Base-by-base conservation (phyloP, 2,329 filamentous ascomycete genomes). In the Fusarium sp. region DNA sequence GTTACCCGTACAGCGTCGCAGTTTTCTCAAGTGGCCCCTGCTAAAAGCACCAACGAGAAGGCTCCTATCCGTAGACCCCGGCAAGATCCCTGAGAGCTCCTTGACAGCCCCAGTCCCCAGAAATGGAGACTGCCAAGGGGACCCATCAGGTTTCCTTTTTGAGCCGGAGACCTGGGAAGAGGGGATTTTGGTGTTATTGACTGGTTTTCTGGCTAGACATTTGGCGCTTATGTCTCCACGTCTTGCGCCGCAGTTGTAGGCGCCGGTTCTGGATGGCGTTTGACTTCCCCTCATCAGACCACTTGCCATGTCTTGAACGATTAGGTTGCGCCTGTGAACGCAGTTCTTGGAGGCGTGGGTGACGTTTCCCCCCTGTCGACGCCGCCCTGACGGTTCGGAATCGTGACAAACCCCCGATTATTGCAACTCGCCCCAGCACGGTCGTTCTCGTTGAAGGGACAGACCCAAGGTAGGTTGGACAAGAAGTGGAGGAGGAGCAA, bases 211-310 rank as follows among this genome's bases (percentile, higher is more conserved):
- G 51, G 11, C 25, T 8, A 34, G 13, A 34, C 25, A 29, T 27
- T 59, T 34, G 61, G 40, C 46, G 56, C 46, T 59, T 54, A 34
- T 59, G 55, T 34, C 20, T 38, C 55, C 60, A 49, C 40, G 53
- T 36, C 40, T 33, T 55, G 46, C 36, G 59, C 38, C 14, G 38
- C 36, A 44, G 40, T 40, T 20, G 38, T 27, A 62, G 64, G 18
- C 53, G 38, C 51, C 61, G 40, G 50, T 42, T 13, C 10, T 61
- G 55, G 59, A 72, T 68, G 64, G 65, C 61, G 67, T 64, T 42
- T 72, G 67, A 33, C 57, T 64, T 64, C 23, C 54, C 61, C 55
- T 65, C 65, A 31, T 74, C 71, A 72, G 68, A 68, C 63, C 71
- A 74, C 62, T 58, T 64, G 50, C 42, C 50, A 54, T 49, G 46